phyloP scores from a whole-genome alignment of 2,329 filamentous ascomycete species.

The Elsinoe ampelina region DNA sequence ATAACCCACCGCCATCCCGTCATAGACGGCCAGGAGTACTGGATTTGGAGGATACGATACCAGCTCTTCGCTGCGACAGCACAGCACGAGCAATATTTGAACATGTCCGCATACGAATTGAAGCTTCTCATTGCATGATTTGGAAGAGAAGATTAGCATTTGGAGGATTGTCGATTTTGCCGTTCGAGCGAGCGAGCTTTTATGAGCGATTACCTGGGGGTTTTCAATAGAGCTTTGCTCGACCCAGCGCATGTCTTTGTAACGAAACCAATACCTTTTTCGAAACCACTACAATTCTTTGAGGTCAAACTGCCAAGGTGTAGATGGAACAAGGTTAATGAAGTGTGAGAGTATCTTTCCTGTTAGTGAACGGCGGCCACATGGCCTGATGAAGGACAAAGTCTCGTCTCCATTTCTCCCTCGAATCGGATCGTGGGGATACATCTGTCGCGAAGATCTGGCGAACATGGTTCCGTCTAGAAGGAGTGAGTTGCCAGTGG shows the following conservation, averaged over 20 bases:
- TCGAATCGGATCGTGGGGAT: neutral
- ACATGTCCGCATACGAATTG: conserved; percentile 6
- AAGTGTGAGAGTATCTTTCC: neutral
- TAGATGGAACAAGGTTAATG: neutral
- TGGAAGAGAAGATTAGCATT: neutral
- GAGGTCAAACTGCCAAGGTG: neutral
- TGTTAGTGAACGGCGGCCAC: conserved; percentile 5
- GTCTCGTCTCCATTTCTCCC: neutral
- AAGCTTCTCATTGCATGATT: neutral
- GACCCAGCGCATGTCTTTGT: neutral
- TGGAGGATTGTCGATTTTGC: conserved; percentile 4
- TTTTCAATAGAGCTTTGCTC: neutral
- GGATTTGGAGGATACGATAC: conserved; percentile 1
- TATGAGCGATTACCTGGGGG: neutral
- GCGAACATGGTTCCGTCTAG: neutral
- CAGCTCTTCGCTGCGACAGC: neutral
- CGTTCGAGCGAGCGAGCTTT: conserved; percentile 8
- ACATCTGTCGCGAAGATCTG: neutral
- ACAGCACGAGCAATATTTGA: neutral
- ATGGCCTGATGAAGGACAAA: conserved; percentile 2
- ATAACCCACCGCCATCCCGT: neutral
- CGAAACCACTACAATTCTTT: neutral
- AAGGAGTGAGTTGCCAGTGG: neutral
- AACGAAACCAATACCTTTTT: neutral
- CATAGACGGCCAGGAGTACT: neutral